Evolutionary conservation across 139 green algal species (phyloP).

Genomic region (Chlorella sp.): DNA sequence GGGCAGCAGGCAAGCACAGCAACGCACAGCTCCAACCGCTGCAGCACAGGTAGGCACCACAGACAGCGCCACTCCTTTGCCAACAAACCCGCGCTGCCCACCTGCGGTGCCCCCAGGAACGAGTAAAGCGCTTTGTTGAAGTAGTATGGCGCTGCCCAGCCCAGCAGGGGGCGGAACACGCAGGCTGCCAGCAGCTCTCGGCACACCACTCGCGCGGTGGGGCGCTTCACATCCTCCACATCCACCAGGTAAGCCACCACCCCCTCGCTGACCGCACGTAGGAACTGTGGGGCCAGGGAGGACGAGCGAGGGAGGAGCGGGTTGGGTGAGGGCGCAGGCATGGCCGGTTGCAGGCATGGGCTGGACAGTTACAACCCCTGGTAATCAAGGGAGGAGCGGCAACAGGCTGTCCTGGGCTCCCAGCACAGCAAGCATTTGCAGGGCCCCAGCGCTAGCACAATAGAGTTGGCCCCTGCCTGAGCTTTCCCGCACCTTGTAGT

Average conservation of each 20-base stretch:
- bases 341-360: no score
- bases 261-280: conserved; percentile 63
- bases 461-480: no score
- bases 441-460: no score
- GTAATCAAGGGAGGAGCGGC: no score
- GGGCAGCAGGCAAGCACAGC: no score
- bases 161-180: conserved; percentile 68
- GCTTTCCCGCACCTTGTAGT: conserved; percentile 63
- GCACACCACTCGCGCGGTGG: conserved; percentile 53
- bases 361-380: no score
- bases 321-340: no score
- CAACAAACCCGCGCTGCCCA: background rate
- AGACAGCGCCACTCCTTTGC: no score
- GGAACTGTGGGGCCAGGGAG: conserved; percentile 34
- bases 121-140: conserved; percentile 40
- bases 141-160: conserved; percentile 62
- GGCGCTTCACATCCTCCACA: conserved; percentile 43
- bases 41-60: no score
- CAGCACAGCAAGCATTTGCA: no score
- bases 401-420: no score
- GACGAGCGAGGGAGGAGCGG: background rate
- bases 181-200: conserved; percentile 73
- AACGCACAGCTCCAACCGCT: no score
- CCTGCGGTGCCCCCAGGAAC: conserved; percentile 1
- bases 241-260: conserved; percentile 64